phyloP scores from a whole-genome alignment of 2,329 filamentous ascomycete species.

The Nemania abortiva region DNA sequence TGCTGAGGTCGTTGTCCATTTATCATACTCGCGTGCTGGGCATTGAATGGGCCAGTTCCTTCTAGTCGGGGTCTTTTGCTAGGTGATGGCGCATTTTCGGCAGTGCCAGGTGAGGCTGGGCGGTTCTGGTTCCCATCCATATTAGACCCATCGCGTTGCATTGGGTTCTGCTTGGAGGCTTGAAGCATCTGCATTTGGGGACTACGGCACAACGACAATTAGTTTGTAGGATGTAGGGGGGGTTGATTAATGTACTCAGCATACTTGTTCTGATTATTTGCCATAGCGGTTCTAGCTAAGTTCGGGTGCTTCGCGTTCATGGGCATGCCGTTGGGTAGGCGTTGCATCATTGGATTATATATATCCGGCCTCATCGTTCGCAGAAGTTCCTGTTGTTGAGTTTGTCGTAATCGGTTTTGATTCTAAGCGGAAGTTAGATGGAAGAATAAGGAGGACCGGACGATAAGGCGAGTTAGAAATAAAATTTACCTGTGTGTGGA shows the following conservation, averaged over 20 bases:
- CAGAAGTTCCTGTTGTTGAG: constrained; percentile 80
- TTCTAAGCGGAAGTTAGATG: constrained; percentile 59
- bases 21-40: constrained; percentile 77
- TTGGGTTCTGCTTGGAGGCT: constrained; percentile 77
- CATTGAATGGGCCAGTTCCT: constrained; percentile 77
- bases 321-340: constrained; percentile 70
- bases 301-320: constrained; percentile 71
- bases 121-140: constrained; percentile 87
- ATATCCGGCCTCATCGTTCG: constrained; percentile 75
- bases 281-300: constrained; percentile 80
- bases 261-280: constrained; percentile 80
- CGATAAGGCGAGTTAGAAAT: constrained; percentile 28
- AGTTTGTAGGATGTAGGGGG: constrained; percentile 34
- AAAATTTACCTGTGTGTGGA: constrained; percentile 80
- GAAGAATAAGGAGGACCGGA: constrained; percentile 32
- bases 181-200: constrained; percentile 79
- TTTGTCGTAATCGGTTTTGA: constrained; percentile 79
- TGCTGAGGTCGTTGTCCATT: constrained; percentile 77
- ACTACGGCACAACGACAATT: constrained; percentile 53
- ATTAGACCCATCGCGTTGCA: constrained; percentile 88
- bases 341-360: constrained; percentile 75
- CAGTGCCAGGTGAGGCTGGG: constrained; percentile 83
- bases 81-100: constrained; percentile 90
- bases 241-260: constrained; percentile 48
- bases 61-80: constrained; percentile 90